phyloP scores from a whole-genome alignment of 169 alveolate species.

The Cryptosporidium andersoni region DNA sequence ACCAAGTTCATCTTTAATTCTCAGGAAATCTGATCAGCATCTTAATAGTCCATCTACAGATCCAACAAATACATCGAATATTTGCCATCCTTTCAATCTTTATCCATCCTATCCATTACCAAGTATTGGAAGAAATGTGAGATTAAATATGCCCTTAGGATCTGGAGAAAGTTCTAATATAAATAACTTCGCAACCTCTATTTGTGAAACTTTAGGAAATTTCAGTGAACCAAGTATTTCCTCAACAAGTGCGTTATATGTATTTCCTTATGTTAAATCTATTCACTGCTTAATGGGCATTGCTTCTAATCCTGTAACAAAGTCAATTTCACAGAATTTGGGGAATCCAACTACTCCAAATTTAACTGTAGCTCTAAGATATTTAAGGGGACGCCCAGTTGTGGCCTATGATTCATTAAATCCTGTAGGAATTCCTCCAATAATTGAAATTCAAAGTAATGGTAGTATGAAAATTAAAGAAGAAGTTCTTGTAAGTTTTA shows the following conservation, averaged over 20 bases:
- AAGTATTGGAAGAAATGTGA: background rate
- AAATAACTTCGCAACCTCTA: too few species aligned
- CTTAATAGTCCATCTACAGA: background rate
- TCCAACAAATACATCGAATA: background rate
- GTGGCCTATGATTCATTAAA: constrained; percentile 66
- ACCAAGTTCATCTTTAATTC: background rate
- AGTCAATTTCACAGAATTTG: constrained; percentile 34
- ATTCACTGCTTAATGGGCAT: constrained; percentile 53
- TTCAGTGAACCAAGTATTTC: background rate
- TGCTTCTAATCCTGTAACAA: constrained; percentile 67
- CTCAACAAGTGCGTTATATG: background rate
- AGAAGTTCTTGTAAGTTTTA: constrained; percentile 48
- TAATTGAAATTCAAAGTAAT: constrained; percentile 10
- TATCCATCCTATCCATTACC: constrained; percentile 55
- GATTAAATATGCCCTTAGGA: background rate
- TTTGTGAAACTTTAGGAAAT: background rate
- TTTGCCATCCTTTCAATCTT: constrained; percentile 28
- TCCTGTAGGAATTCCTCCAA: constrained; percentile 55
- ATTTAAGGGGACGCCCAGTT: constrained; percentile 59
- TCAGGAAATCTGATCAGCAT: background rate
- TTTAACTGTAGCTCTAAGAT: constrained; percentile 66
- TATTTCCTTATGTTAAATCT: constrained; percentile 53
- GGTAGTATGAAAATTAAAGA: constrained; percentile 40
- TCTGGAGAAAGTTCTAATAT: background rate
- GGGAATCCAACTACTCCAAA: constrained; percentile 38